phyloP scores from a whole-genome alignment of 306 rosid species.

The Cicer yamashitae region DNA sequence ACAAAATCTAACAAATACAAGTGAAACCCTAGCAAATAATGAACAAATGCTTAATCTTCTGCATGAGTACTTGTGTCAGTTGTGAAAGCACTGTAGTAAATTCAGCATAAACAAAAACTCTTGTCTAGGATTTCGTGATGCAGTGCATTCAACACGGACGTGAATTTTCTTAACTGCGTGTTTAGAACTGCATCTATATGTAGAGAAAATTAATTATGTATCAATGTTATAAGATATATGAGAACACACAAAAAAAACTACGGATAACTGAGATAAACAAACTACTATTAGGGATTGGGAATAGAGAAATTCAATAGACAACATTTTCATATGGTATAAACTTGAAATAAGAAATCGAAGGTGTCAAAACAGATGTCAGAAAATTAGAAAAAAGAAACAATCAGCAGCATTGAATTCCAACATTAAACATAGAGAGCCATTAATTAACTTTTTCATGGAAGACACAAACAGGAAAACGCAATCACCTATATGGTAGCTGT shows the following conservation, averaged over 20 bases:
- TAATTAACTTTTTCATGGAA: conserved; percentile 21
- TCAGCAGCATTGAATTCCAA: conserved; percentile 22
- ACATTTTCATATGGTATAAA: background rate
- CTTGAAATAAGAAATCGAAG: background rate
- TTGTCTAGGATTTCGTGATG: background rate
- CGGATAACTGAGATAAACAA: background rate
- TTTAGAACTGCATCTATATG: background rate
- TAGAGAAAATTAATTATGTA: background rate
- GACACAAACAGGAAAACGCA: background rate
- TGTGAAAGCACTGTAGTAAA: background rate
- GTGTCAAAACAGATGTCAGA: background rate
- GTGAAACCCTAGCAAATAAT: background rate
- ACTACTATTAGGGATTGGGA: background rate
- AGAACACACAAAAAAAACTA: background rate
- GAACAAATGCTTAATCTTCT: background rate
- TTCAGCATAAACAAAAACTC: conserved; percentile 2
- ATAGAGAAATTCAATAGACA: background rate
- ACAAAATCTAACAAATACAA: background rate
- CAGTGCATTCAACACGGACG: background rate
- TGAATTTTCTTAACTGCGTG: background rate
- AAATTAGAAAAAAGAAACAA: conserved; percentile 24
- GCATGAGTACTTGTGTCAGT: background rate
- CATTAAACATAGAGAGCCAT: background rate
- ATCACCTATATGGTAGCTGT: background rate
- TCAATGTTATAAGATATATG: background rate